Conservation (phyloP, 805 yeast genomes). For the Barnettozyma siamensis region DNA sequence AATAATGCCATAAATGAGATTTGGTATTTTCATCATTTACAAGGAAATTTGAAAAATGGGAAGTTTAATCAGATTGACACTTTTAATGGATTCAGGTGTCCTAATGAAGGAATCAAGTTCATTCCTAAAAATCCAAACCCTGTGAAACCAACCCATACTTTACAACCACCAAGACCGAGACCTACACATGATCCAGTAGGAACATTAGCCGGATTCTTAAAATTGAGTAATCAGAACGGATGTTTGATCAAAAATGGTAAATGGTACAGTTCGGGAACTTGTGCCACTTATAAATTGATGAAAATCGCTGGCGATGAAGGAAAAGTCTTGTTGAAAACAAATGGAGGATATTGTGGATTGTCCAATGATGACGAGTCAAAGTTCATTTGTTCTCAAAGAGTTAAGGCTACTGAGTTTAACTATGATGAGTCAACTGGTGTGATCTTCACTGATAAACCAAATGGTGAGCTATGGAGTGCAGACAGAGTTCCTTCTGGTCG, state of each 20-base stretch:
- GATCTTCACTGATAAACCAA: background rate
- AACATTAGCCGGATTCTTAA: slow-evolving; percentile 40
- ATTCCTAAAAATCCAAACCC: slow-evolving; percentile 35
- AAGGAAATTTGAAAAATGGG: slow-evolving; percentile 68
- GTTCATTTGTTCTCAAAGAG: slow-evolving; percentile 4
- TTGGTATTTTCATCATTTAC: slow-evolving; percentile 76
- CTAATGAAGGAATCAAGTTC: slow-evolving; percentile 59
- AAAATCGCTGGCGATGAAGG: slow-evolving; percentile 1
- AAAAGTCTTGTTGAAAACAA: slow-evolving; percentile 55
- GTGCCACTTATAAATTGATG: slow-evolving; percentile 64
- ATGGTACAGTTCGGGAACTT: slow-evolving; percentile 77
- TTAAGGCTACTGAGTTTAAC: background rate
- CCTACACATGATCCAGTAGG: slow-evolving; percentile 22
- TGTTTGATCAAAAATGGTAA: slow-evolving; percentile 83
- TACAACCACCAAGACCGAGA: slow-evolving; percentile 23
- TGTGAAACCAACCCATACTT: slow-evolving; percentile 14
- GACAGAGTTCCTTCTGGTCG: slow-evolving; percentile 9
- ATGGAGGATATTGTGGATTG: slow-evolving; percentile 67
- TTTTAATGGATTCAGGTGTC: slow-evolving; percentile 55
- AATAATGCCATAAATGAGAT: slow-evolving; percentile 38
- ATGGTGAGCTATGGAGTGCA: slow-evolving; percentile 9
- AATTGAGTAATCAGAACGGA: slow-evolving; percentile 49
- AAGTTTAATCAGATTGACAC: slow-evolving; percentile 60
- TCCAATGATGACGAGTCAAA: slow-evolving; percentile 25
- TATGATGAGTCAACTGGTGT: slow-evolving; percentile 6